Conservation (phyloP, 2,329 filamentous ascomycete species). For the Talaromyces atroroseus region DNA sequence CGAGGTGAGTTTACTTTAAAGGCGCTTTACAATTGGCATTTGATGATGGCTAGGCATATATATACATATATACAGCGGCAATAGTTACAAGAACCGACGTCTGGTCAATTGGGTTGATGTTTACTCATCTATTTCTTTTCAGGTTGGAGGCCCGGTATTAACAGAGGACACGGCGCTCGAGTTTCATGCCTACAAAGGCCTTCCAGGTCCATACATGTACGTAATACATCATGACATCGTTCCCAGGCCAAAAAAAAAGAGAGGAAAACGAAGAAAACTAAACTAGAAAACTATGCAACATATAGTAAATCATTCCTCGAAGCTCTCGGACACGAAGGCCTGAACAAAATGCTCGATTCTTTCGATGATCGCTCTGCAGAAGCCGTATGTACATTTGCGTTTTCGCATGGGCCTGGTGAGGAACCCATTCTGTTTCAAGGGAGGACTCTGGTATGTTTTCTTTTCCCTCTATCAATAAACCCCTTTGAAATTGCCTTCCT, state of each 20-base stretch:
- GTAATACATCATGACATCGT: constrained; percentile 36
- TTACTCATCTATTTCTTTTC: not conserved
- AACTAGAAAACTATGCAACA: not conserved
- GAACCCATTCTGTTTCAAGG: constrained; percentile 89
- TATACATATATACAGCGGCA: not conserved
- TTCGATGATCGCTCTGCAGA: constrained; percentile 88
- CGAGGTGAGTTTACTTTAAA: constrained; percentile 46
- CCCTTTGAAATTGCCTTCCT: not conserved
- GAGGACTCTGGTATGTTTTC: constrained; percentile 59
- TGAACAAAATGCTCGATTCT: constrained; percentile 84
- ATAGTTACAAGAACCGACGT: not conserved
- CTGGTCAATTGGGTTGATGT: not conserved
- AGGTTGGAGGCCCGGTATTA: constrained; percentile 81
- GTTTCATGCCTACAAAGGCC: constrained; percentile 82
- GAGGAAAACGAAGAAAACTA: not conserved
- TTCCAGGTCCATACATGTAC: constrained; percentile 89
- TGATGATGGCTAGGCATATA: not conserved
- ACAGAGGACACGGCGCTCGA: constrained; percentile 95
- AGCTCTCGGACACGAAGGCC: constrained; percentile 71
- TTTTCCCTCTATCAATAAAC: not conserved
- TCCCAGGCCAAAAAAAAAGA: not conserved
- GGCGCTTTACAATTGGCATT: not conserved
- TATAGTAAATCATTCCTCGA: constrained; percentile 89
- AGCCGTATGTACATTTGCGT: constrained; percentile 94
- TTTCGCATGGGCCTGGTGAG: constrained; percentile 76